Percentiles rank a stretch among this genome's conserved stretches.
Conservation (phyloP, 108 stramenopile species). For the Aurantiochytrium sp. region DNA sequence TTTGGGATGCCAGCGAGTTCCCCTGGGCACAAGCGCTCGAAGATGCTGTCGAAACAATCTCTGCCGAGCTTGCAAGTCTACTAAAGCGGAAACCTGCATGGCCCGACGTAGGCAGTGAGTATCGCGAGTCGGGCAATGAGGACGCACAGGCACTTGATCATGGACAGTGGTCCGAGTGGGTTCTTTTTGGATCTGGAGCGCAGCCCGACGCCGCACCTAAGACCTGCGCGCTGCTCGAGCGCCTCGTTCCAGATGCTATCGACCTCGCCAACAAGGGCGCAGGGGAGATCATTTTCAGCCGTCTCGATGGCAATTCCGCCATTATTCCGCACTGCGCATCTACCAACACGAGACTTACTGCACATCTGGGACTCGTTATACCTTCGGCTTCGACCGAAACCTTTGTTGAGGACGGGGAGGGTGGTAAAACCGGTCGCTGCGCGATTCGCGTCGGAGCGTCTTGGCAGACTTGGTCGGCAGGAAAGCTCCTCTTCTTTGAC, state of each 20-base stretch:
- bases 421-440: neutral
- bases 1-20: neutral
- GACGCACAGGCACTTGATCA: neutral
- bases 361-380: constrained; percentile 63
- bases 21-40: neutral
- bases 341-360: constrained; percentile 66
- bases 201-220: neutral
- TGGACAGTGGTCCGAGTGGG: neutral
- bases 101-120: neutral
- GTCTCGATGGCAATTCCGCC: constrained; percentile 51
- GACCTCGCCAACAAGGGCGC: constrained; percentile 32
- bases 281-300: constrained; percentile 70
- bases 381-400: constrained; percentile 17
- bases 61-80: neutral
- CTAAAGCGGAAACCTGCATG: neutral
- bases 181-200: neutral
- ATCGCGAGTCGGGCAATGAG: neutral
- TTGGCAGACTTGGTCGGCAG: constrained; percentile 59
- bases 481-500: constrained; percentile 67
- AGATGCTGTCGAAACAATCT: neutral
- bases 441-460: constrained; percentile 55
- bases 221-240: neutral
- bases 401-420: neutral
- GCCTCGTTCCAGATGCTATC: neutral
- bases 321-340: constrained; percentile 62